Evolutionary conservation across 2,329 filamentous ascomycete species (phyloP).

Genomic region (Chaetomiaceae sp.): DNA sequence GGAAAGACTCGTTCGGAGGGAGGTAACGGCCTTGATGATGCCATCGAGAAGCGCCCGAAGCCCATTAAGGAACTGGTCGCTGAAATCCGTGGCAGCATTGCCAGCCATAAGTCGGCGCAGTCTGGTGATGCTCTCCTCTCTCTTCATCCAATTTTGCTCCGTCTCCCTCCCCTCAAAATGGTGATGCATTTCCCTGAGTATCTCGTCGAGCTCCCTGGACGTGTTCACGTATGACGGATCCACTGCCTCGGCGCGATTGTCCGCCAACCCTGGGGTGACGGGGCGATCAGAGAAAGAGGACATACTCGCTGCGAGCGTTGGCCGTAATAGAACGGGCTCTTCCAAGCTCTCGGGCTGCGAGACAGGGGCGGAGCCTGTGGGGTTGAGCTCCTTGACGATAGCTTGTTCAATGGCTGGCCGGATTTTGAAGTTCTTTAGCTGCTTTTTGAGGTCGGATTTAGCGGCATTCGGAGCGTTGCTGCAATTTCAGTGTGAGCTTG

Average conservation of each 20-base stretch:
- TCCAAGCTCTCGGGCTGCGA: constrained; percentile 37
- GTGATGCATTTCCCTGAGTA: constrained; percentile 71
- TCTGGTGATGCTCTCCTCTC: constrained; percentile 74
- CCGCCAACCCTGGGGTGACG: constrained; percentile 52
- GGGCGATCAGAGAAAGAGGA: constrained; percentile 49
- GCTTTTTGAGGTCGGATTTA: constrained; percentile 82
- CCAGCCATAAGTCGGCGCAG: constrained; percentile 74
- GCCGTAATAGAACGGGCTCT: constrained; percentile 29
- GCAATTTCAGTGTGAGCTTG: neutral
- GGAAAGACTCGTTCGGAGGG: constrained; percentile 81
- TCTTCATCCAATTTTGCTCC: constrained; percentile 83
- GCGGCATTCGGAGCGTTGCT: constrained; percentile 74
- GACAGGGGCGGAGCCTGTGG: constrained; percentile 34
- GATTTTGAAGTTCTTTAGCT: constrained; percentile 77
- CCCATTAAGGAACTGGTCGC: constrained; percentile 60
- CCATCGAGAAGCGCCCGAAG: constrained; percentile 76
- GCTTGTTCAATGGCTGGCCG: constrained; percentile 77
- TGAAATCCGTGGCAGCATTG: constrained; percentile 74
- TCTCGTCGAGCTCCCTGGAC: constrained; percentile 79
- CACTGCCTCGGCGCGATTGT: constrained; percentile 60
- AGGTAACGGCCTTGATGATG: constrained; percentile 77
- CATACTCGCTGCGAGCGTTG: constrained; percentile 44
- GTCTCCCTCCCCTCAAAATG: constrained; percentile 84
- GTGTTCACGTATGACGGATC: constrained; percentile 82
- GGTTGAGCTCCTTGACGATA: constrained; percentile 68